phyloP scores from a whole-genome alignment of 331 rosid species.

The Rosa hybrid region DNA sequence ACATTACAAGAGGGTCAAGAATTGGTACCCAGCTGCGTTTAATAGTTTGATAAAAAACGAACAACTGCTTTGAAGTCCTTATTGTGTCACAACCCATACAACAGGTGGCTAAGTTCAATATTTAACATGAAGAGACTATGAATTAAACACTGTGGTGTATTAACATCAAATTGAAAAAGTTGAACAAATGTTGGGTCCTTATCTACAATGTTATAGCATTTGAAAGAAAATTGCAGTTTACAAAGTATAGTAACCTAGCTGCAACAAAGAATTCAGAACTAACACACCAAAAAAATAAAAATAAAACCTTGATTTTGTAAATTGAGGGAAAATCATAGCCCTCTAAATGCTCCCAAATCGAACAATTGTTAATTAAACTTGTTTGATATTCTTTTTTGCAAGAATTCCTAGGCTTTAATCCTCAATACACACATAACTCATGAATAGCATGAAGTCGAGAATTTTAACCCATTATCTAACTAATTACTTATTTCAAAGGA shows the following conservation, averaged over 20 bases:
- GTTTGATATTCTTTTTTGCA: background rate
- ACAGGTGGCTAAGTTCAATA: background rate
- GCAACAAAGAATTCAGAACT: background rate
- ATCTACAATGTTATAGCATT: background rate
- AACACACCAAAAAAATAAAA: background rate
- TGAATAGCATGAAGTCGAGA: background rate
- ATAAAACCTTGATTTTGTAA: background rate
- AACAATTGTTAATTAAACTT: background rate
- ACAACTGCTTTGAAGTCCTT: background rate
- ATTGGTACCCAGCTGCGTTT: background rate
- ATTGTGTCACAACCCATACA: background rate
- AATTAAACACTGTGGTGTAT: too few species aligned
- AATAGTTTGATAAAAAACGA: slow-evolving; percentile 3
- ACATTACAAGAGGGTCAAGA: background rate
- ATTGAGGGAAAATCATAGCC: background rate
- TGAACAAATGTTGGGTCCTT: background rate
- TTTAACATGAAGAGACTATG: background rate
- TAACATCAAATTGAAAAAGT: background rate
- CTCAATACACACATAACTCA: background rate
- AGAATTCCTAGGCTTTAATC: background rate
- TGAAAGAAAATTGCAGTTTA: background rate
- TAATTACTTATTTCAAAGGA: background rate
- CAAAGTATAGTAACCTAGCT: background rate
- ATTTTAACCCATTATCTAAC: background rate
- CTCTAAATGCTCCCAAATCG: background rate